phyloP scores from a whole-genome alignment of 108 stramenopile species.

The Fistulifera solaris region DNA sequence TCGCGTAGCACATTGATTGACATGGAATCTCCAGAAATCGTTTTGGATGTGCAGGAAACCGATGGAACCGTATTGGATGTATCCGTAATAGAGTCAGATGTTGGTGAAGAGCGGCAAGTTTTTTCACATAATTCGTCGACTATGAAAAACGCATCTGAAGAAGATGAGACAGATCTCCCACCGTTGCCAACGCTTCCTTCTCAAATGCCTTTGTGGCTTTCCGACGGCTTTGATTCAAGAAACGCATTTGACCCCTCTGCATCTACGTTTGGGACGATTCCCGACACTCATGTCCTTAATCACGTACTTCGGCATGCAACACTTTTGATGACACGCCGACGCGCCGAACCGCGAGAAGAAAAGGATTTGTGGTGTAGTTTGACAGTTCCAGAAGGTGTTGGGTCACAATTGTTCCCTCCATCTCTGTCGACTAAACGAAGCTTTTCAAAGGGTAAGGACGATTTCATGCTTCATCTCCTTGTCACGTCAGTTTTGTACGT shows the following conservation, averaged over 20 bases:
- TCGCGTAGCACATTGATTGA: slow-evolving; percentile 3
- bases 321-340: slow-evolving; percentile 18
- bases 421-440: no score
- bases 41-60: slow-evolving; percentile 1
- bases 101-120: slow-evolving; percentile 1
- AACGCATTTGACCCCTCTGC: no score
- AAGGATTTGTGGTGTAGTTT: neutral
- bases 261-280: slow-evolving; percentile 50
- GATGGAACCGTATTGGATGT: no score
- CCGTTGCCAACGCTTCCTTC: slow-evolving; percentile 22
- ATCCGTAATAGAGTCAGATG: neutral
- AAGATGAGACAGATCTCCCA: slow-evolving; percentile 19
- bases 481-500: slow-evolving; percentile 21
- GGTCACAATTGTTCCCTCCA: neutral
- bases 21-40: slow-evolving; percentile 12
- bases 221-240: no score
- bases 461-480: slow-evolving; percentile 22
- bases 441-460: slow-evolving; percentile 13
- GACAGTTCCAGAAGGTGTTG: slow-evolving; percentile 3
- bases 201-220: no score
- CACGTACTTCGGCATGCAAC: slow-evolving; percentile 39
- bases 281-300: slow-evolving; percentile 50
- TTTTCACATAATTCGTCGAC: slow-evolving; percentile 6
- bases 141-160: neutral
- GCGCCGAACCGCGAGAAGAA: neutral